Evolutionary conservation across 139 green algal genomes (phyloP), one percentile per base, ranked within the genome.

Genomic region (Chlamydomonas applanata): DNA sequence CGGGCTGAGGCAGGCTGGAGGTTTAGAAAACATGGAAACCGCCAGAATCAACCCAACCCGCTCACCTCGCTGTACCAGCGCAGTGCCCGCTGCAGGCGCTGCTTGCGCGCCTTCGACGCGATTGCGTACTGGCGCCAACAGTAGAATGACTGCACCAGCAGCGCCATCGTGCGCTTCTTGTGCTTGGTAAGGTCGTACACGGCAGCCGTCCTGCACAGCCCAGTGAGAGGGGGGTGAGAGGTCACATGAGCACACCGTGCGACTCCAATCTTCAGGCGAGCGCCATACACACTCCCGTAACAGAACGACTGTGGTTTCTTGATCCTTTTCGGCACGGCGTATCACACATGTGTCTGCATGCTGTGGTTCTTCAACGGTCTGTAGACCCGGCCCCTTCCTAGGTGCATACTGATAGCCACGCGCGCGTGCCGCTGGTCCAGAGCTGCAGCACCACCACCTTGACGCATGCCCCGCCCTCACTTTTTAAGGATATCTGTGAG

Each of bases 61-160:
- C 59, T 13, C 25, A 66, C 59, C 59, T 35, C 59, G 59, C 29
- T 49, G 72, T 86, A 66, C 71, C 72, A 80, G 25, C 45, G 52
- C 61, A 75, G 64, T 4, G 72, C 69, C 2, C 56, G 36, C 62
- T 68, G 71, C 5, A 66, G 20, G 5, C 49, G 53, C 61, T 62
- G 68, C 52, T 44, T 62, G 46, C 69, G 64, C 4, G 20, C 36
- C 60, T 35, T 33, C n/a, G 40, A 25, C n/a, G n/a, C 0, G 36
- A 79, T 69, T 20, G 69, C 46, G 9, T 49, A 45, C 32, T 78
- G 53, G 1, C 77, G 63, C 81, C 77, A 83, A 13, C 46, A 57
- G 56, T 74, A 79, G 69, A 81, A 81, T 7, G 73, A 24, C 35
- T 81, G 81, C n/a, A 69, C 45, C 53, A 66, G 32, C 22, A 75